Conservation (phyloP, 2,329 filamentous ascomycete genomes). For the Claviceps paspali region DNA sequence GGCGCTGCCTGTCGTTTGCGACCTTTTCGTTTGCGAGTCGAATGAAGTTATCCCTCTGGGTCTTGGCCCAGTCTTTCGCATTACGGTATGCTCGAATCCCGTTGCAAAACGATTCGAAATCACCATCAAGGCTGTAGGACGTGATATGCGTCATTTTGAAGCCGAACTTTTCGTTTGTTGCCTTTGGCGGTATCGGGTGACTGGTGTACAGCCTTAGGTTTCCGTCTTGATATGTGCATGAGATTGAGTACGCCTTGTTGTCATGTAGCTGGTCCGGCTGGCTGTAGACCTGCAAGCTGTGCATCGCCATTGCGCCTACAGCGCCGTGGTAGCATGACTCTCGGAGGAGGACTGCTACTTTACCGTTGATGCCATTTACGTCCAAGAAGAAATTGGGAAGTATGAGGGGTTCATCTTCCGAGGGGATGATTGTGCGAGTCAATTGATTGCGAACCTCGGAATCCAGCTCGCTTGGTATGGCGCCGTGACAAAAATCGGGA, state of each 20-base stretch:
- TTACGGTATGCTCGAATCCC: conserved; percentile 23
- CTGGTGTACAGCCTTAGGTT: conserved; percentile 22
- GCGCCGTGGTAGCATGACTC: conserved; percentile 24
- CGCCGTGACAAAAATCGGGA: too few species aligned
- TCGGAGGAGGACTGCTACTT: conserved; percentile 13
- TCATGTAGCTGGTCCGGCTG: conserved; percentile 16
- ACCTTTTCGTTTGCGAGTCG: conserved; percentile 15
- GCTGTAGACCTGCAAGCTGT: conserved; percentile 15
- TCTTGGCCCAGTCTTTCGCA: conserved; percentile 21
- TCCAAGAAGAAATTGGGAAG: conserved; percentile 27
- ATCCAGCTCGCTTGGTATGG: conserved; percentile 10
- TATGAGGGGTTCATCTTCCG: conserved; percentile 6
- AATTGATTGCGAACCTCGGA: background rate
- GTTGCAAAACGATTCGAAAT: conserved; percentile 14
- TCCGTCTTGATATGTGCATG: conserved; percentile 19
- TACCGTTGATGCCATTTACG: conserved; percentile 20
- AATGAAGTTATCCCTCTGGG: conserved; percentile 21
- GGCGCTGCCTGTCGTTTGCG: too few species aligned
- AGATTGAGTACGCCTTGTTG: conserved; percentile 22
- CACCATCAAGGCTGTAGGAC: too few species aligned
- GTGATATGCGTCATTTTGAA: conserved; percentile 28
- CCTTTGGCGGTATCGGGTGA: conserved; percentile 18
- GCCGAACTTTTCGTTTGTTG: conserved; percentile 14
- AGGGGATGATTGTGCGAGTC: background rate
- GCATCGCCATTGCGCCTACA: conserved; percentile 20